Conservation (phyloP, 177 flowering plant species). For the Vitis hybrid region DNA sequence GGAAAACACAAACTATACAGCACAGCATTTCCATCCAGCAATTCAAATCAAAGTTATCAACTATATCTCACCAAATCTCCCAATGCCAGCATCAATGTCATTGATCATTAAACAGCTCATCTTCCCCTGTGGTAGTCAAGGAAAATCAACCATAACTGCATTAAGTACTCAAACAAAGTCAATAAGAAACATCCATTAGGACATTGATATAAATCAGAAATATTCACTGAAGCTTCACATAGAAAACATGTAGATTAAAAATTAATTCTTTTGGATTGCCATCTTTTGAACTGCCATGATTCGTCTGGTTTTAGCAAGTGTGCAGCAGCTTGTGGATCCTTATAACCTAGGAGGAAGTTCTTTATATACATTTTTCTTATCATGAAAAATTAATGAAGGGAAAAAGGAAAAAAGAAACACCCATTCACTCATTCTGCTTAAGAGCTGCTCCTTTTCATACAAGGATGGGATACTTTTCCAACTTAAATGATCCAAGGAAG, state of each 20-base stretch:
- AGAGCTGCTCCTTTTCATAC: too few species aligned
- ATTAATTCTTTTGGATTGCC: neutral
- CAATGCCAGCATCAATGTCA: slow-evolving; percentile 78
- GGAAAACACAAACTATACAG: neutral
- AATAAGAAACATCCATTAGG: slow-evolving; percentile 1
- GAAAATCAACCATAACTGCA: slow-evolving; percentile 8
- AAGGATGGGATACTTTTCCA: too few species aligned
- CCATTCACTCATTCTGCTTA: too few species aligned
- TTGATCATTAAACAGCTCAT: slow-evolving; percentile 79
- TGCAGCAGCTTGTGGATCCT: too few species aligned
- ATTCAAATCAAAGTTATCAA: neutral
- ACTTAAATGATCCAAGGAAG: too few species aligned
- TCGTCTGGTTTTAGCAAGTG: too few species aligned
- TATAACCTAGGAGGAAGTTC: too few species aligned
- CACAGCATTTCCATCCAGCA: neutral
- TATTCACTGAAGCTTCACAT: neutral
- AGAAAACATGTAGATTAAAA: neutral
- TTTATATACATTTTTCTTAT: too few species aligned
- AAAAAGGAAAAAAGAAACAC: too few species aligned
- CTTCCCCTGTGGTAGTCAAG: slow-evolving; percentile 49
- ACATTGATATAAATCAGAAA: neutral
- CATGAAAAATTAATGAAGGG: too few species aligned
- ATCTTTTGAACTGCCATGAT: neutral
- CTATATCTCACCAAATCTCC: slow-evolving; percentile 62
- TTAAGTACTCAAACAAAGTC: slow-evolving; percentile 1